A percentile compares a stretch with the other conserved stretches of the same genome.
phyloP scores from a whole-genome alignment of 768 basidiomycete genomes.

The Lepiota venenata region DNA sequence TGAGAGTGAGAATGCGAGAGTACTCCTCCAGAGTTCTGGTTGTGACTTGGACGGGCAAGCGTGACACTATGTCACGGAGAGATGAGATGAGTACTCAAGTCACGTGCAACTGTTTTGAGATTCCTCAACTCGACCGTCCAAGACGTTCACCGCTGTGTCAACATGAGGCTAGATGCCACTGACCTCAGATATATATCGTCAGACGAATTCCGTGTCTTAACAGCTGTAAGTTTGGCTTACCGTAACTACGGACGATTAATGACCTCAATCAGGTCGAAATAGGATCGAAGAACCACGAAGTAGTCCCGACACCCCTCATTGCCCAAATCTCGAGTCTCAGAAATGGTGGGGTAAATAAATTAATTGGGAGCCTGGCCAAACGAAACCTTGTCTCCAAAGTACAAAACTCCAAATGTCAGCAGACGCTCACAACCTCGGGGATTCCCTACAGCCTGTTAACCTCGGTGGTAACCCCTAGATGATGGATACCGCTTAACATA shows the following conservation, averaged over 20 bases:
- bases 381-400: constrained; percentile 86
- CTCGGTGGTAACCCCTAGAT: constrained; percentile 46
- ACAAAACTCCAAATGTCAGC: constrained; percentile 87
- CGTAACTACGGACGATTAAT: constrained; percentile 6
- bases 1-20: no score
- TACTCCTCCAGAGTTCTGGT: no score
- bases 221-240: constrained; percentile 56
- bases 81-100: neutral
- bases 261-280: constrained; percentile 76
- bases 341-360: constrained; percentile 91
- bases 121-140: neutral
- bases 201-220: constrained; percentile 94
- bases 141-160: constrained; percentile 9
- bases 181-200: constrained; percentile 90
- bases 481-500: constrained; percentile 97
- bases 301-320: constrained; percentile 87
- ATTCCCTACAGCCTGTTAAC: constrained; percentile 3
- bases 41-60: neutral
- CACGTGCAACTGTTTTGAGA: neutral
- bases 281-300: constrained; percentile 97
- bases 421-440: neutral
- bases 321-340: constrained; percentile 91
- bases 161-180: constrained; percentile 92
- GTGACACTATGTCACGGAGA: neutral
- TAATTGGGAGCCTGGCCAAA: constrained; percentile 87